These are phyloP conservation scores for Umbelopsis sp. DNA, from an alignment of 371 early-diverging fungal genomes.

Conservation along the genomic window DNA sequence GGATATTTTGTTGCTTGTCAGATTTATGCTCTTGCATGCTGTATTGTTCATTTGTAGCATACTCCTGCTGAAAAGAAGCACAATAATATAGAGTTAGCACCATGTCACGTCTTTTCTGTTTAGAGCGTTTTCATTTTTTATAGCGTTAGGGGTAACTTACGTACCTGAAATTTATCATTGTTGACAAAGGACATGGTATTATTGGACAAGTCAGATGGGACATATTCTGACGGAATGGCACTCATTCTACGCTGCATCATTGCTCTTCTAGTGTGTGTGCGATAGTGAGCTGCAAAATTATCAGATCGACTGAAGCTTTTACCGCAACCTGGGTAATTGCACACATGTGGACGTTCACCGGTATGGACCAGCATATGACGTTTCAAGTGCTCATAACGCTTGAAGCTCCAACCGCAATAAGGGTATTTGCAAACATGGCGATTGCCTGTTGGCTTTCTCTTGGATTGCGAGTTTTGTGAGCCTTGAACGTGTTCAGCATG, in stretches of 20 bases:
- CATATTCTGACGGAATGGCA: constrained; percentile 4
- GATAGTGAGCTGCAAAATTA: constrained; percentile 67
- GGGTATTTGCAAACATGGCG: constrained; percentile 59
- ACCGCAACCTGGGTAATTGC: constrained; percentile 69
- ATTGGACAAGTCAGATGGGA: background rate
- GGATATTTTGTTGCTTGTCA: background rate
- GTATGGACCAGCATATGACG: constrained; percentile 80
- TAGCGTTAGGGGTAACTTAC: background rate
- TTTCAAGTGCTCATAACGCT: constrained; percentile 85
- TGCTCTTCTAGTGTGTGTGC: constrained; percentile 48
- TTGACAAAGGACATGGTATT: background rate
- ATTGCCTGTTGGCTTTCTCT: constrained; percentile 21
- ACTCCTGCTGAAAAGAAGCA: background rate
- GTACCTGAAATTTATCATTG: constrained; percentile 8
- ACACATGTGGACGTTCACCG: constrained; percentile 68
- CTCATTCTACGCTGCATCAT: constrained; percentile 20
- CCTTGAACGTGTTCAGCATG: constrained; percentile 1
- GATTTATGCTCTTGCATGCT: constrained; percentile 5
- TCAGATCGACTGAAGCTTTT: constrained; percentile 80
- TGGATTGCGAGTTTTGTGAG: background rate
- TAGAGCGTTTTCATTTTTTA: background rate
- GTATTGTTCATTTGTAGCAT: constrained; percentile 1
- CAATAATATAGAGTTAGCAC: background rate
- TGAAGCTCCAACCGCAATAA: constrained; percentile 67
- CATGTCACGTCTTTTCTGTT: too few relatives aligned